Base-by-base conservation (phyloP, 768 basidiomycete genomes). In the Boletus bicolor region DNA sequence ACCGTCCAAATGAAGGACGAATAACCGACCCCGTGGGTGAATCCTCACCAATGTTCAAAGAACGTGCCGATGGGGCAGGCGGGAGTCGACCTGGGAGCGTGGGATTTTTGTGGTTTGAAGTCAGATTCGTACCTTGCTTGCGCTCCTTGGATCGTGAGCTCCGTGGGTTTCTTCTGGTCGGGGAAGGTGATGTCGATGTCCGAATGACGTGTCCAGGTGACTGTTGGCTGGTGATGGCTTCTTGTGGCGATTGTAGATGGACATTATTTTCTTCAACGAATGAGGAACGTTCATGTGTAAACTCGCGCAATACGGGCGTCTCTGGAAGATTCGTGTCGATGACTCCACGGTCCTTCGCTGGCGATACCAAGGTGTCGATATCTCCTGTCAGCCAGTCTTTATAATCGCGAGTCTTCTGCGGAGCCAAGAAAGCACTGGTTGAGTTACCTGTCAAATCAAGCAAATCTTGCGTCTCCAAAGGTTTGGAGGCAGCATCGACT, bases 371-470 rank as follows among this genome's bases (percentile, higher is more conserved):
- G n/a, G 77, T 72, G 43, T 79, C 76, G 53, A 83, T 81, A 51
- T 81, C 80, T 9, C 90, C 90, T 17, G 91, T 90, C 35, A 93
- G 72, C 89, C 90, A 90, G 65, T 91, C 89, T 59, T 73, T 76
- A 45, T 71, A 75, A 65, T 67, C 72, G 61, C 61, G 72, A 48
- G 46, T 67, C 47, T 57, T 67, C 30, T 62, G 67, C 36, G 56
- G 44, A 51, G 51, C 37, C 28, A 53, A 30, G 36, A 56, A 51
- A 45, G 49, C 32, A 47, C 57, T 26, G n/a, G 46, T 30, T 9
- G 60, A 39, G 36, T 52, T 36, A 36, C 57, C 55, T 30, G 54
- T 59, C 43, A 68, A 43, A 44, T 62, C 54, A 39, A 70, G 34
- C 45, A 64, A 61, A 50, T 58, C 62, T 7, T 42, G 58, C 10